Conservation (phyloP, 1,139 yeast genomes). For the Saccharomyces pastorianus region DNA sequence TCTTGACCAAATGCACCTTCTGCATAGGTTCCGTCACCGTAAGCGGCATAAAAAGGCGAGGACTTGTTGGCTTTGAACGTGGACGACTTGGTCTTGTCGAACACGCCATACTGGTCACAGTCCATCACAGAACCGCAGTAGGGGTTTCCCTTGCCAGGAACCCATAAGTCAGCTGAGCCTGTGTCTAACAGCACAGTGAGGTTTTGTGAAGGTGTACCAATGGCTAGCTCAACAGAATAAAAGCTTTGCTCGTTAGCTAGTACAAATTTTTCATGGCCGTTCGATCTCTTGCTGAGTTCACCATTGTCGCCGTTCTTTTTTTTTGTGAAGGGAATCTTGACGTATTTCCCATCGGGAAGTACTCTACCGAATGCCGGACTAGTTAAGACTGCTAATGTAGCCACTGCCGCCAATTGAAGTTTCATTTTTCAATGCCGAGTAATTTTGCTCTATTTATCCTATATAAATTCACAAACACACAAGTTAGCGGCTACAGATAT, state of each 20-base stretch:
- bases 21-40: constrained; percentile 55
- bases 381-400: background rate
- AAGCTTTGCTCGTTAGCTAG: constrained; percentile 33
- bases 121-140: constrained; percentile 3
- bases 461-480: background rate
- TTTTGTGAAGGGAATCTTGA: background rate
- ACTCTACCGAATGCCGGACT: background rate
- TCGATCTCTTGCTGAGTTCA: background rate
- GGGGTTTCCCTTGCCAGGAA: constrained; percentile 17
- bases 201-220: constrained; percentile 50
- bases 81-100: constrained; percentile 37
- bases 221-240: constrained; percentile 39
- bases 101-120: constrained; percentile 36
- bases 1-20: constrained; percentile 53
- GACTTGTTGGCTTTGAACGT: constrained; percentile 39
- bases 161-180: constrained; percentile 65
- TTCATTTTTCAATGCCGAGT: background rate
- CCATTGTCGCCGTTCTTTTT: background rate
- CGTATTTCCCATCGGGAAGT: background rate
- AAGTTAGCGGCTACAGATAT: background rate
- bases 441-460: background rate
- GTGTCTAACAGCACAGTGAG: constrained; percentile 53
- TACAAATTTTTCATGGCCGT: background rate
- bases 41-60: constrained; percentile 37
- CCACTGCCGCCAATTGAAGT: background rate